These are phyloP conservation scores for Sarocladiaceae sp. DNA, from an alignment of 2,329 filamentous ascomycete species.

Conservation along the genomic window DNA sequence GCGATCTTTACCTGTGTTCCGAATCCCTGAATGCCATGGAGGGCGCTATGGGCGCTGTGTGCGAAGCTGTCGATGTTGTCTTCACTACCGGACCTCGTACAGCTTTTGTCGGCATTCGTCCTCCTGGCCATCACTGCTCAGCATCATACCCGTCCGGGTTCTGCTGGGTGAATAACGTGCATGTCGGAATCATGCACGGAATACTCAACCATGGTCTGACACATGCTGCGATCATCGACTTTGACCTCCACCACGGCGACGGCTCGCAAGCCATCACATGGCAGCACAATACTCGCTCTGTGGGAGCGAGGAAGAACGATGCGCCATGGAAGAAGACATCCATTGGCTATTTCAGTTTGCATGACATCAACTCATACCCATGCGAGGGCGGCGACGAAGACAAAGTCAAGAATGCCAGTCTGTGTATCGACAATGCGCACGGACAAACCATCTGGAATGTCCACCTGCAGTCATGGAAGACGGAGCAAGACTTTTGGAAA, in stretches of 20 bases:
- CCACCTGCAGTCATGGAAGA: slow-evolving; percentile 84
- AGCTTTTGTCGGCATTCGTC: slow-evolving; percentile 88
- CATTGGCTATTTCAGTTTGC: slow-evolving; percentile 93
- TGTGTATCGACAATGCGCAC: slow-evolving; percentile 92
- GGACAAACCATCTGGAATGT: slow-evolving; percentile 96
- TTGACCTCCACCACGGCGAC: slow-evolving; percentile 88
- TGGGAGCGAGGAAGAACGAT: slow-evolving; percentile 61
- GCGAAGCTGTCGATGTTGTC: slow-evolving; percentile 85
- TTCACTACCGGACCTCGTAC: slow-evolving; percentile 64
- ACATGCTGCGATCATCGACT: slow-evolving; percentile 90
- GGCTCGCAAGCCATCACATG: slow-evolving; percentile 95
- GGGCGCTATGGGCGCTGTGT: slow-evolving; percentile 86
- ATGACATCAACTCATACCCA: slow-evolving; percentile 98
- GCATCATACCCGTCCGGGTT: slow-evolving; percentile 87
- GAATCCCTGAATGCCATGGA: slow-evolving; percentile 87
- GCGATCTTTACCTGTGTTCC: slow-evolving; percentile 84
- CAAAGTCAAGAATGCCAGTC: slow-evolving; percentile 88
- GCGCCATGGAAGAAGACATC: slow-evolving; percentile 75
- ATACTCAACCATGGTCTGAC: slow-evolving; percentile 80
- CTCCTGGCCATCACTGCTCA: slow-evolving; percentile 94
- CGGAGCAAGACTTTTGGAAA: slow-evolving; percentile 79
- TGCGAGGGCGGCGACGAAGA: slow-evolving; percentile 92
- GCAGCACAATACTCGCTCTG: slow-evolving; percentile 75
- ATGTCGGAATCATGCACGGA: slow-evolving; percentile 91
- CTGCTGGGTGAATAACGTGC: slow-evolving; percentile 98